These are phyloP conservation scores for Goffeauzyma gilvescens DNA, from an alignment of 768 basidiomycete genomes.

Conservation along the genomic window DNA sequence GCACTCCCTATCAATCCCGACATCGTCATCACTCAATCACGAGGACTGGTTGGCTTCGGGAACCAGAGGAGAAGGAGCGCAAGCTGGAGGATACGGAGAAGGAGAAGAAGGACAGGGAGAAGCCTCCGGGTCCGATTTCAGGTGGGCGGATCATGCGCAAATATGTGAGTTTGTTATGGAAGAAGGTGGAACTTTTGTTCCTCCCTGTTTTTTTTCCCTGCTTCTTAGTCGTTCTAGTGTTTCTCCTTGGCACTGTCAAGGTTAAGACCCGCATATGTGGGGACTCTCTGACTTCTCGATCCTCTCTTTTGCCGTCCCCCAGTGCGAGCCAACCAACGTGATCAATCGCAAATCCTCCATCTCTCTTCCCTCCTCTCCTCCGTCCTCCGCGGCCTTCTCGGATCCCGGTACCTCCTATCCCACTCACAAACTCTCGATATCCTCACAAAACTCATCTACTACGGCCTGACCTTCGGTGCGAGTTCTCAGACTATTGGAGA, in stretches of 20 bases:
- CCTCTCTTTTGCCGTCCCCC: no score
- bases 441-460: conserved; percentile 21
- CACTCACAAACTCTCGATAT: conserved; percentile 20
- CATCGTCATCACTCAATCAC: no score
- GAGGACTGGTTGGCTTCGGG: no score
- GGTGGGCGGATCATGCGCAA: conserved; percentile 1
- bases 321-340: background rate
- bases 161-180: background rate
- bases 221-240: no score
- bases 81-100: no score
- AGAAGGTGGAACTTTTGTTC: background rate
- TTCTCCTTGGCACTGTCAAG: no score
- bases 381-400: background rate
- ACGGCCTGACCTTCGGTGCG: conserved; percentile 25
- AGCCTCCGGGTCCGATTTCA: background rate
- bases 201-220: no score
- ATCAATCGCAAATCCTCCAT: background rate
- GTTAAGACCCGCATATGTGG: no score
- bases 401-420: conserved; percentile 22
- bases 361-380: background rate
- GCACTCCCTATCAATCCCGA: no score
- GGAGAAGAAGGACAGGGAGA: background rate
- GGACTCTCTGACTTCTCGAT: background rate
- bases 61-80: no score
- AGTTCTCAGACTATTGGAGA: conserved; percentile 29